Base-by-base conservation (phyloP, 2,329 filamentous ascomycete genomes). In the Aspergillus eucalypticola region DNA sequence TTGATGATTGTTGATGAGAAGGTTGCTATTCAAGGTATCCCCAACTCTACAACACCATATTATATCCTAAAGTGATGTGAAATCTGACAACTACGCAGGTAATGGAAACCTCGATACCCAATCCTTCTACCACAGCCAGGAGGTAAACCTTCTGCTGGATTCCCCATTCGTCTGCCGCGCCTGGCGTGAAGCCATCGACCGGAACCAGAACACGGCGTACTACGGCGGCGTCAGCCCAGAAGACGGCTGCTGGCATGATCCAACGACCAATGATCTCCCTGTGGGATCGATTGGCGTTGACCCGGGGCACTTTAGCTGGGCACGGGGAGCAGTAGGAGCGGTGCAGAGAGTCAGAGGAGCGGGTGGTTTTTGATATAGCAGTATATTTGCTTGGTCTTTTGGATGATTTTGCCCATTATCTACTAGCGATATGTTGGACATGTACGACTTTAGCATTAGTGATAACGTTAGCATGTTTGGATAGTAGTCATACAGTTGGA, bases 61-160 rank as follows among this genome's bases (percentile, higher is more conserved):
- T 17, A 52, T 15, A 3, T 3, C 2, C 8, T 13, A 38, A 21
- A 8, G n/a, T 15, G 10, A 23, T 5, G 10, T 17, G 11, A 11
- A 35, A 15, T n/a, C 25, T 25, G 51, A 58, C n/a, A 32, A 5
- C 32, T 10, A 3, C 2, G 5, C 17, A 76, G 74, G 90, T 3
- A 90, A 86, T 64, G 90, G 90, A 0, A 94, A 93, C 69, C 88
- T 92, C 71, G 90, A 94, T 67, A 92, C 90, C 1, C 90, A 94
- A 74, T 87, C 83, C 19, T 93, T 89, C 87, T 92, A 83, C 65
- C 90, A 94, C 69, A 88, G 84, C 57, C 89, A 92, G 72, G 90
- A 94, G 73, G 83, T 90, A 57, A 93, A 94, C 65, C 74, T 93
- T 23, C 86, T 94, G 83, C 76, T 92, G 5, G 90, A 94, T 63